These are phyloP conservation scores for Colletotrichum melonis DNA, from an alignment of 2,329 filamentous ascomycete genomes.

Conservation along the genomic window DNA sequence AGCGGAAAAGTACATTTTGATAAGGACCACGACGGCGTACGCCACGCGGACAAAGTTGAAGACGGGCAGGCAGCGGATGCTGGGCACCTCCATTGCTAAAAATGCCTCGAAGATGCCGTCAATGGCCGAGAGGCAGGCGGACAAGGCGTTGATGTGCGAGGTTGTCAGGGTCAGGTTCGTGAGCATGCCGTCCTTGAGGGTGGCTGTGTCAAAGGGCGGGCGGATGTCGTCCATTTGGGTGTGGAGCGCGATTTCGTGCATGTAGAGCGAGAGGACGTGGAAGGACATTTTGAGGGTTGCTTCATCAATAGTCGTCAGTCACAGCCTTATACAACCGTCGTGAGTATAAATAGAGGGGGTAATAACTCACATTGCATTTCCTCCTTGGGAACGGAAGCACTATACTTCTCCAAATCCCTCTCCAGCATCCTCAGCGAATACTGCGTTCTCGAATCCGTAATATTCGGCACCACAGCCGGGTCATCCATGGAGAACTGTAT, in stretches of 20 bases:
- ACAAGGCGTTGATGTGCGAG: conserved; percentile 74
- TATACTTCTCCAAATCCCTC: conserved; percentile 71
- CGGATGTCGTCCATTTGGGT: conserved; percentile 67
- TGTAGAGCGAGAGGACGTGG: conserved; percentile 75
- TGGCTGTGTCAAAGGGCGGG: conserved; percentile 58
- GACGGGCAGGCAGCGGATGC: conserved; percentile 74
- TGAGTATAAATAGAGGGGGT: background rate
- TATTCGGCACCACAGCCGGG: conserved; percentile 60
- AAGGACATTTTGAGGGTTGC: conserved; percentile 74
- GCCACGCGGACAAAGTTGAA: conserved; percentile 78
- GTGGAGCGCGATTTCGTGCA: conserved; percentile 81
- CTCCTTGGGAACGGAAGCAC: conserved; percentile 62
- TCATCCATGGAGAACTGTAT: conserved; percentile 77
- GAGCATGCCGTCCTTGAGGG: conserved; percentile 55
- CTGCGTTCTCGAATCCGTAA: conserved; percentile 73
- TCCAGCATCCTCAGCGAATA: conserved; percentile 74
- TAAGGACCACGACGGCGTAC: conserved; percentile 77
- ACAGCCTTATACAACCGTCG: background rate
- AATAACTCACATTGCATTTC: conserved; percentile 65
- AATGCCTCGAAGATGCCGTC: conserved; percentile 76
- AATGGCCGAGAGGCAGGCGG: conserved; percentile 73
- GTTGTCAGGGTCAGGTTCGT: conserved; percentile 57
- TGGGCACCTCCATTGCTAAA: conserved; percentile 66
- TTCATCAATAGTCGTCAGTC: conserved; percentile 44
- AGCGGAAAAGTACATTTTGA: conserved; percentile 79